phyloP scores from a whole-genome alignment of 495 filamentous ascomycete genomes.

The Aspergillus heteromorphus region DNA sequence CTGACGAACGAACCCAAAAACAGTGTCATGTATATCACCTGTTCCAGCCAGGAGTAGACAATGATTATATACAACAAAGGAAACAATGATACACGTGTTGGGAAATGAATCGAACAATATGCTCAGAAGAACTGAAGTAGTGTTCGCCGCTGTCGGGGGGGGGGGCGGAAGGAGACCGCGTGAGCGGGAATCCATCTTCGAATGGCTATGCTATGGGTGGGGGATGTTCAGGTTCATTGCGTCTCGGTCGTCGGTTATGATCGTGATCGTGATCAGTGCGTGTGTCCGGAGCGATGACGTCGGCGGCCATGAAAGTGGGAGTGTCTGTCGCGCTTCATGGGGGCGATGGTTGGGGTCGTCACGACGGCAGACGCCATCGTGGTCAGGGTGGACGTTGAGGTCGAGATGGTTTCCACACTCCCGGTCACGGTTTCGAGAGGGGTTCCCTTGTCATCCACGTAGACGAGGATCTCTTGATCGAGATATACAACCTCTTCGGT shows the following conservation, averaged over 20 bases:
- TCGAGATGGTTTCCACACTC: constrained; percentile 16
- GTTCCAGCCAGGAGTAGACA: constrained; percentile 13
- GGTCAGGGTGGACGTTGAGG: constrained; percentile 8
- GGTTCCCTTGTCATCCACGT: constrained; percentile 23
- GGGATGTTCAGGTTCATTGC: not conserved
- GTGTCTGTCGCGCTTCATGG: constrained; percentile 11
- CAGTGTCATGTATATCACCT: not conserved
- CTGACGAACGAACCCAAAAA: constrained; percentile 18
- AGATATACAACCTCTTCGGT: constrained; percentile 34
- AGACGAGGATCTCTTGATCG: constrained; percentile 32
- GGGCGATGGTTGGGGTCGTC: constrained; percentile 17
- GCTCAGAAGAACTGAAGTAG: not conserved
- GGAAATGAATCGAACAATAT: not conserved
- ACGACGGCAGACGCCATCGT: constrained; percentile 20
- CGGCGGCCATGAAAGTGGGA: constrained; percentile 11
- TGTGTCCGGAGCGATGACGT: constrained; percentile 25
- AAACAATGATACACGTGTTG: not conserved
- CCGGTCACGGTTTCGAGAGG: constrained; percentile 24
- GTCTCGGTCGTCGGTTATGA: constrained; percentile 10
- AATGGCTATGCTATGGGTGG: not conserved
- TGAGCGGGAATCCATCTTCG: not conserved
- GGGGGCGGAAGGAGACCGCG: not conserved
- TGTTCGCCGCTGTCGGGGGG: too few species aligned
- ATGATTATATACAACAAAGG: constrained; percentile 10
- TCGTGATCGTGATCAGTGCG: constrained; percentile 11